These are phyloP conservation scores for Kuraishia capsulata DNA, from an alignment of 805 yeast species.

Conservation along the genomic window DNA sequence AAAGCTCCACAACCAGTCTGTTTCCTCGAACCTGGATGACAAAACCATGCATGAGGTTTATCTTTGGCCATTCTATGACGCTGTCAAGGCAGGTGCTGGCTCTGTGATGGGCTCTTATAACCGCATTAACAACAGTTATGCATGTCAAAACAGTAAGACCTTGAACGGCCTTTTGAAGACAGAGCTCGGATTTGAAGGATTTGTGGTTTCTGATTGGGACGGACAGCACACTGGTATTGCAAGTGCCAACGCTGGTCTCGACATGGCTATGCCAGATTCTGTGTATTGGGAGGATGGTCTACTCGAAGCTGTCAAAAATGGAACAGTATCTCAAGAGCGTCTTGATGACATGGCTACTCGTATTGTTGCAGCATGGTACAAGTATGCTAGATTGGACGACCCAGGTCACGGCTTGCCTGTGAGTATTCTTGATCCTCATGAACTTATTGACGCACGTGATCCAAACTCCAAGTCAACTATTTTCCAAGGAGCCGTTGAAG, in stretches of 20 bases:
- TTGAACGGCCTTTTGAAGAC: conserved; percentile 48
- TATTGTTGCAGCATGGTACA: conserved; percentile 50
- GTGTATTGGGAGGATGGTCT: conserved; percentile 50
- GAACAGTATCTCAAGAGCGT: conserved; percentile 41
- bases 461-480: conserved; percentile 39
- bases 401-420: conserved; percentile 36
- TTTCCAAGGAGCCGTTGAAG: conserved; percentile 46
- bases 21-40: conserved; percentile 43
- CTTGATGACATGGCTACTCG: conserved; percentile 56
- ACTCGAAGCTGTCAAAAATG: conserved; percentile 45
- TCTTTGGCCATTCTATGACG: conserved; percentile 61
- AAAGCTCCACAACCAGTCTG: conserved; percentile 35
- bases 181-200: conserved; percentile 59
- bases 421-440: conserved; percentile 42
- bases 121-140: conserved; percentile 43
- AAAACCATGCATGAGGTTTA: conserved; percentile 53
- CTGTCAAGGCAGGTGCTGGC: conserved; percentile 49
- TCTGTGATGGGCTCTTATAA: conserved; percentile 57
- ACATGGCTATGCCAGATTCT: conserved; percentile 59
- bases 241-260: conserved; percentile 49
- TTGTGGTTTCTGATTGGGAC: conserved; percentile 57
- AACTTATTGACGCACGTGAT: conserved; percentile 40
- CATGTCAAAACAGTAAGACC: conserved; percentile 50
- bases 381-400: conserved; percentile 27
- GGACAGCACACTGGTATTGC: conserved; percentile 51